Evolutionary conservation across 345 rosid species (phyloP), one percentile per base, ranked within the genome.

Genomic region (Firmiana major): DNA sequence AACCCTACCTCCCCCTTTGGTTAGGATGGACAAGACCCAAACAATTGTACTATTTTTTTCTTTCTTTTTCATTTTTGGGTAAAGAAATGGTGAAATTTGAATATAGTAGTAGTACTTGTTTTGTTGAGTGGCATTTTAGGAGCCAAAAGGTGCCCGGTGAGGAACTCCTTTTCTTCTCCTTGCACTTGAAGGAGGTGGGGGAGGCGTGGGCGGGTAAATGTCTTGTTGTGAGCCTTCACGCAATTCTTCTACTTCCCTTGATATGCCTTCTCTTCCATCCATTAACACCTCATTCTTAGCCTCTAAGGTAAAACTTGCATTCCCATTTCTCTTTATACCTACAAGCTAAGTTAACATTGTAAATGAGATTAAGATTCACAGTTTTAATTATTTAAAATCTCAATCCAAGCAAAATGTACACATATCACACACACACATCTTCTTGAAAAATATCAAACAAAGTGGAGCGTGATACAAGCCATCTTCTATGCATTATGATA

Each of bases 131-230:
- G 34, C 28, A 17, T 51, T 19, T 80, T 83, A 93, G 77, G 97
- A 86, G 21, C 87, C 88, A 85, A 88, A 89, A 63, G 98, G 96
- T 65, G 98, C 94, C 75, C 98, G 85, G 43, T 81, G 97, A 74
- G 98, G 97, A 53, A 89, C 85, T 78, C 97, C 97, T 87, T 94
- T 94, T 81, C 98, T 89, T 79, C 98, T 86, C 58, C 96, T 90
- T 81, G 86, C 84, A 76, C 80, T 86, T 34, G 94, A 85, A 81
- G 83, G 86, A 66, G 87, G 86, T 74, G 89, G 87, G 73, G 85
- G 84, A 82, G 84, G 89, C 79, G 89, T 87, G 81, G 84, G 73
- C 60, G 88, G 83, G 81, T 89, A 81, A 67, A 82, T 86, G 88
- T 81, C 90, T 83, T 87, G 82, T 78, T 88, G 83, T 80, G 86